A percentile compares a stretch with the other conserved stretches of the same genome.
phyloP scores from a whole-genome alignment of 345 rosid genomes.

The Aquilaria malaccensis region DNA sequence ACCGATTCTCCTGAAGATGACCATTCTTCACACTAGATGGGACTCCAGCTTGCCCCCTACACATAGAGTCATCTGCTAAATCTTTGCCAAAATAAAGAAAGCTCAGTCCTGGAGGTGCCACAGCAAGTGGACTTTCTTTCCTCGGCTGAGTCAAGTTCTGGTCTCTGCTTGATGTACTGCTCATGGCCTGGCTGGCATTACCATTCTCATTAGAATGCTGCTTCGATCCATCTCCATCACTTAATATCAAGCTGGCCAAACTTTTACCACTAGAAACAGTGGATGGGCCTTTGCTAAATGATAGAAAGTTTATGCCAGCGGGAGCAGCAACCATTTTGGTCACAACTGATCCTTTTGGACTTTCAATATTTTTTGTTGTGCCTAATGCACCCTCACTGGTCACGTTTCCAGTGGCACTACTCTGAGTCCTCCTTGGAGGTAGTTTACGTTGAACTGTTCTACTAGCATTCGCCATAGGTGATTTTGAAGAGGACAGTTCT shows the following conservation, averaged over 20 bases:
- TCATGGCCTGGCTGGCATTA: slow-evolving; percentile 12
- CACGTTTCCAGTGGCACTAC: slow-evolving; percentile 15
- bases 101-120: slow-evolving; percentile 4
- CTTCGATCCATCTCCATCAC: slow-evolving; percentile 12
- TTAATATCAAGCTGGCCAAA: slow-evolving; percentile 10
- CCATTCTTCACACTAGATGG: slow-evolving; percentile 14
- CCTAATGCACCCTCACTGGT: slow-evolving; percentile 19
- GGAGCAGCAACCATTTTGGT: slow-evolving; percentile 9
- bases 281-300: slow-evolving; percentile 40
- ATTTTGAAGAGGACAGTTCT: slow-evolving; percentile 10
- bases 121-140: slow-evolving; percentile 17
- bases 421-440: slow-evolving; percentile 14
- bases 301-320: slow-evolving; percentile 45
- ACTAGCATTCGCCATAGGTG: slow-evolving; percentile 11
- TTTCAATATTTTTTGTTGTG: slow-evolving; percentile 15
- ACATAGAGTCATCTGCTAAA: slow-evolving; percentile 8
- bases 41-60: slow-evolving; percentile 9
- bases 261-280: slow-evolving; percentile 19
- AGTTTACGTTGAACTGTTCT: slow-evolving; percentile 13
- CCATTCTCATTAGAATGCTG: background rate
- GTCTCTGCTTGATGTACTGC: slow-evolving; percentile 7
- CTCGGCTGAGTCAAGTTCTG: slow-evolving; percentile 8
- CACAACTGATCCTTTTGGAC: slow-evolving; percentile 8
- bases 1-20: slow-evolving; percentile 19
- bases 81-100: slow-evolving; percentile 10